These are phyloP conservation scores for Alternaria alternata DNA, from an alignment of 2,329 filamentous ascomycete genomes.

Conservation along the genomic window DNA sequence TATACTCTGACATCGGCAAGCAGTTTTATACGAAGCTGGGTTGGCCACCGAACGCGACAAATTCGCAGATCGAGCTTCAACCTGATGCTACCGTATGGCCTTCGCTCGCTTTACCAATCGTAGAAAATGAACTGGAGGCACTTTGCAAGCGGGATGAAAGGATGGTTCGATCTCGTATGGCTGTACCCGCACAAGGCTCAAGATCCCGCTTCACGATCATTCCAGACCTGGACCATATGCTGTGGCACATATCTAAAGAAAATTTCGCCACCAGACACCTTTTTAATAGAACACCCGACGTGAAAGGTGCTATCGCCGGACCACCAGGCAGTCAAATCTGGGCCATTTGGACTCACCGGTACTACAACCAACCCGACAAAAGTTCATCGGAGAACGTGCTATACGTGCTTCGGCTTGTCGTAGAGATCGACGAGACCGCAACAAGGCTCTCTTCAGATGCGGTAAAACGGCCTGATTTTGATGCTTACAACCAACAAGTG, in stretches of 20 bases:
- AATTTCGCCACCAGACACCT: slow-evolving; percentile 73
- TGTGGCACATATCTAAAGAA: slow-evolving; percentile 80
- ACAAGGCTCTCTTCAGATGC: slow-evolving; percentile 15
- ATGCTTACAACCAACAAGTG: not conserved
- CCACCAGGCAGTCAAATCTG: slow-evolving; percentile 64
- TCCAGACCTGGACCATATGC: slow-evolving; percentile 70
- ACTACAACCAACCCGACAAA: slow-evolving; percentile 44
- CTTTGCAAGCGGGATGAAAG: slow-evolving; percentile 62
- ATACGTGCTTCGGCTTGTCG: slow-evolving; percentile 70
- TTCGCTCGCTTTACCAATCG: not conserved
- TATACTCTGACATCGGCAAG: slow-evolving; percentile 87
- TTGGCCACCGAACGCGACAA: slow-evolving; percentile 75
- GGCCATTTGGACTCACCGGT: slow-evolving; percentile 71
- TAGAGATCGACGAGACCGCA: slow-evolving; percentile 57
- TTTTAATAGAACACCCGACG: slow-evolving; percentile 58
- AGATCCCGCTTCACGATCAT: slow-evolving; percentile 67
- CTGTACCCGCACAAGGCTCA: slow-evolving; percentile 40
- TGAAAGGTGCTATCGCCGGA: slow-evolving; percentile 73
- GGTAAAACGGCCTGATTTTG: slow-evolving; percentile 3
- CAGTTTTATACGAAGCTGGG: slow-evolving; percentile 77
- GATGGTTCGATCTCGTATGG: slow-evolving; percentile 63
- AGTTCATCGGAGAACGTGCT: slow-evolving; percentile 66
- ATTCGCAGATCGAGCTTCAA: slow-evolving; percentile 70
- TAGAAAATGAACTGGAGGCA: not conserved
- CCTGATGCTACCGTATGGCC: slow-evolving; percentile 20